Conservation (phyloP, 176 grass and related monocot genomes). For the Carex myosuroides region DNA sequence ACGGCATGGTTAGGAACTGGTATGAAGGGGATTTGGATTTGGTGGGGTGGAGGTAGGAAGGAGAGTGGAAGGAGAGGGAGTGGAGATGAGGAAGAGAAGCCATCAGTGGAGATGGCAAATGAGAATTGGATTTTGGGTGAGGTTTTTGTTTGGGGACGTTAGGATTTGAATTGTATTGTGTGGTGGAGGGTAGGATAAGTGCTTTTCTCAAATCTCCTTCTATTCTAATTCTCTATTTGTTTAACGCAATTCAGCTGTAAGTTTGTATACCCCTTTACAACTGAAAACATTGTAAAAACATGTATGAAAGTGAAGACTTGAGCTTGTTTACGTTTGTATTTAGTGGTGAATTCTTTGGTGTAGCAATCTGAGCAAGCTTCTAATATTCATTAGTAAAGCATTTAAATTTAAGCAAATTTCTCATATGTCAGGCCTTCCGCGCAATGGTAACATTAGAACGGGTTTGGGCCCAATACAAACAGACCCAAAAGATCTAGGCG, state of each 20-base stretch:
- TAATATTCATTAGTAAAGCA: no score
- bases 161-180: constrained; percentile 34
- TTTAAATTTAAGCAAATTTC: no score
- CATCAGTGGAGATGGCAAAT: constrained; percentile 7
- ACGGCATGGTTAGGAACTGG: not conserved
- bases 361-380: no score
- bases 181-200: constrained; percentile 28
- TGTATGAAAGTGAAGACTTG: no score
- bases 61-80: constrained; percentile 22
- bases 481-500: not conserved
- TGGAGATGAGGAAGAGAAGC: constrained; percentile 23
- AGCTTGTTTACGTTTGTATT: no score
- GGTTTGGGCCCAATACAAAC: not conserved
- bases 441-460: not conserved
- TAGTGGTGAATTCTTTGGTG: no score
- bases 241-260: not conserved
- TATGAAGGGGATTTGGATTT: constrained; percentile 25
- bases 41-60: constrained; percentile 27
- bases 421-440: not conserved
- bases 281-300: no score
- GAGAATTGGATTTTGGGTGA: constrained; percentile 1
- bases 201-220: not conserved
- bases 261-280: no score
- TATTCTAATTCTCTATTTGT: not conserved
- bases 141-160: constrained; percentile 4